Conservation (phyloP, 129 eudicot genomes). For the Smallanthus sonchifolius region DNA sequence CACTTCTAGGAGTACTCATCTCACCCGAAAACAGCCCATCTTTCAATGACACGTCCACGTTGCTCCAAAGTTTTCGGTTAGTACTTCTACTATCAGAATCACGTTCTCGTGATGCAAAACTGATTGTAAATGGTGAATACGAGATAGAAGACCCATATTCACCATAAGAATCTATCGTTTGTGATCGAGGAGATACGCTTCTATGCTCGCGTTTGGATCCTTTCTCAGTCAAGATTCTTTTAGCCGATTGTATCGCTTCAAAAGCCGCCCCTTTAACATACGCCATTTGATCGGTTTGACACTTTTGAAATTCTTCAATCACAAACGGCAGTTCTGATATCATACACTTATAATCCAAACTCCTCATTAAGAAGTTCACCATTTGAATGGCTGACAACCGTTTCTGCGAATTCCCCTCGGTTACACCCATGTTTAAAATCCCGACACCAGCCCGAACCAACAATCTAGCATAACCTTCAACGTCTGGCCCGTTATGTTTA, state of each 20-base stretch:
- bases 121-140: constrained; percentile 10
- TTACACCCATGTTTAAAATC: constrained; percentile 52
- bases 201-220: constrained; percentile 36
- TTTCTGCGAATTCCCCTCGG: constrained; percentile 69
- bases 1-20: constrained; percentile 24
- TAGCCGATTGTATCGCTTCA: constrained; percentile 80
- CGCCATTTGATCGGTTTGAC: constrained; percentile 76
- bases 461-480: constrained; percentile 82
- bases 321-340: constrained; percentile 58
- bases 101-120: constrained; percentile 15
- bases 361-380: constrained; percentile 77
- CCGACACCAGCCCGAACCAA: constrained; percentile 58
- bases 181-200: constrained; percentile 70
- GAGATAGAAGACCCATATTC: constrained; percentile 3
- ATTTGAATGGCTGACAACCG: constrained; percentile 76
- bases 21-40: constrained; percentile 24
- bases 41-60: constrained; percentile 20
- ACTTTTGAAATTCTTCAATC: constrained; percentile 75
- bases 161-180: constrained; percentile 47
- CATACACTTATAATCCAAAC: constrained; percentile 75
- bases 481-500: constrained; percentile 54
- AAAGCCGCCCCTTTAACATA: constrained; percentile 84
- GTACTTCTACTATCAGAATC: constrained; percentile 14
- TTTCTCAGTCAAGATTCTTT: constrained; percentile 46
- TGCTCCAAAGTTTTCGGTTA: constrained; percentile 18